Evolutionary conservation across 2,329 filamentous ascomycete genomes (phyloP).

Genomic region (Tolypocladium inflatum): DNA sequence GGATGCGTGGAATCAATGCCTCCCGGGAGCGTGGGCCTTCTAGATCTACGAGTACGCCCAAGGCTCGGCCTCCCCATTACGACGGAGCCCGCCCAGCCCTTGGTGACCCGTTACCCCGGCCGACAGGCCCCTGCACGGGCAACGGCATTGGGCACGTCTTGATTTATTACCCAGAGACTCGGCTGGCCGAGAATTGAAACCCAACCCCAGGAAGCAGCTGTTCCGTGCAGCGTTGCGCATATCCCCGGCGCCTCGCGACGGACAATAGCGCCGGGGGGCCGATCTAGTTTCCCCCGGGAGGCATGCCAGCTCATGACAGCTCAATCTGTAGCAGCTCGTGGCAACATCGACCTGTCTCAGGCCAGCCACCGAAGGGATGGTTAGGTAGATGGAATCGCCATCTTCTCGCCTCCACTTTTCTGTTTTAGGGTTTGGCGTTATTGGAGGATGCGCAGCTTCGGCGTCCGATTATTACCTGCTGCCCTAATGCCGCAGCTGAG

Average conservation of each 20-base stretch:
- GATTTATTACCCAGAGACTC: background rate
- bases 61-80: background rate
- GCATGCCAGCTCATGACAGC: background rate
- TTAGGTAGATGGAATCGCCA: conserved; percentile 1
- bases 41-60: background rate
- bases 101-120: background rate
- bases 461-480: background rate
- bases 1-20: background rate
- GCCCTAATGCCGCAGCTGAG: background rate
- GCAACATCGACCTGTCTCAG: conserved; percentile 1
- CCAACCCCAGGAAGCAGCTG: background rate
- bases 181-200: background rate
- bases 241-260: background rate
- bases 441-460: background rate
- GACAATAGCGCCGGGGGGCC: background rate
- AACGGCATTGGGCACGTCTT: background rate
- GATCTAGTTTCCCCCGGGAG: background rate
- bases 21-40: background rate
- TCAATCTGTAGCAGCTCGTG: conserved; percentile 1
- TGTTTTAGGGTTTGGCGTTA: background rate
- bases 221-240: background rate
- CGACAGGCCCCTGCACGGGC: background rate
- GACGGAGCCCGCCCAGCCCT: background rate
- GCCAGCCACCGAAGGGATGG: background rate
- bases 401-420: background rate